These are phyloP conservation scores for Verticillium isaacii DNA, from an alignment of 2,329 filamentous ascomycete species.

Conservation along the genomic window DNA sequence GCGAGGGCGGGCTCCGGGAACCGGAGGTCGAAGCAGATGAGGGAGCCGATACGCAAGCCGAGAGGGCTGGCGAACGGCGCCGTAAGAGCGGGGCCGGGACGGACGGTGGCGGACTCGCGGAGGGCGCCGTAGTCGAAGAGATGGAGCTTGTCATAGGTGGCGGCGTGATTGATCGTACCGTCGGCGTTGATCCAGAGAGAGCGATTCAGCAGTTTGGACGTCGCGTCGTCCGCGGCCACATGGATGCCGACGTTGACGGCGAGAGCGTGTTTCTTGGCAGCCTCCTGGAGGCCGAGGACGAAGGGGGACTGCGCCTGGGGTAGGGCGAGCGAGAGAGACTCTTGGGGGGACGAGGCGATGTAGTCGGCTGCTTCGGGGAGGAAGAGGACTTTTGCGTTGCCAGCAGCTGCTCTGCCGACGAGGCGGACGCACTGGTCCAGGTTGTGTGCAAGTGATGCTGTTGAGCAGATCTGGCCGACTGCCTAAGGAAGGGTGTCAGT, in stretches of 20 bases:
- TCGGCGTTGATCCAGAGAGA: slow-evolving; percentile 44
- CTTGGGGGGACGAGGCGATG: slow-evolving; percentile 63
- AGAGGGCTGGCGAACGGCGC: slow-evolving; percentile 68
- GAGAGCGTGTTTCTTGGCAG: slow-evolving; percentile 58
- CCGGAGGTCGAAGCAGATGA: slow-evolving; percentile 88
- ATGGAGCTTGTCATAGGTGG: slow-evolving; percentile 80
- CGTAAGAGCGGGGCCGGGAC: slow-evolving; percentile 59
- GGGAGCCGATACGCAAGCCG: slow-evolving; percentile 65
- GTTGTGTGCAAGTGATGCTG: slow-evolving; percentile 71
- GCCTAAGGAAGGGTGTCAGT: slow-evolving; percentile 48
- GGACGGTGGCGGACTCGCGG: slow-evolving; percentile 54
- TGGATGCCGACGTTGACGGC: slow-evolving; percentile 87
- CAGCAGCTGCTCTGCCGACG: slow-evolving; percentile 65
- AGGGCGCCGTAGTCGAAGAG: slow-evolving; percentile 69
- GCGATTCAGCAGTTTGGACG: slow-evolving; percentile 43
- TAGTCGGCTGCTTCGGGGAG: slow-evolving; percentile 91
- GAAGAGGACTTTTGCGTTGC: slow-evolving; percentile 82
- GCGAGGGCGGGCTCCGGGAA: slow-evolving; percentile 72
- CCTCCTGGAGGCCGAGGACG: slow-evolving; percentile 66
- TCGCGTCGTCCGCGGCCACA: slow-evolving; percentile 42
- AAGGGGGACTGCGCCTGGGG: slow-evolving; percentile 65
- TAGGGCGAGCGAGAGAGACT: slow-evolving; percentile 67
- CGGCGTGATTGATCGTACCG: slow-evolving; percentile 34
- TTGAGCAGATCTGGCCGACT: slow-evolving; percentile 86
- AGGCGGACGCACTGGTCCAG: slow-evolving; percentile 71